Evolutionary conservation across 352 stramenopile genomes (phyloP).

Genomic region (Phytophthora sojae): DNA sequence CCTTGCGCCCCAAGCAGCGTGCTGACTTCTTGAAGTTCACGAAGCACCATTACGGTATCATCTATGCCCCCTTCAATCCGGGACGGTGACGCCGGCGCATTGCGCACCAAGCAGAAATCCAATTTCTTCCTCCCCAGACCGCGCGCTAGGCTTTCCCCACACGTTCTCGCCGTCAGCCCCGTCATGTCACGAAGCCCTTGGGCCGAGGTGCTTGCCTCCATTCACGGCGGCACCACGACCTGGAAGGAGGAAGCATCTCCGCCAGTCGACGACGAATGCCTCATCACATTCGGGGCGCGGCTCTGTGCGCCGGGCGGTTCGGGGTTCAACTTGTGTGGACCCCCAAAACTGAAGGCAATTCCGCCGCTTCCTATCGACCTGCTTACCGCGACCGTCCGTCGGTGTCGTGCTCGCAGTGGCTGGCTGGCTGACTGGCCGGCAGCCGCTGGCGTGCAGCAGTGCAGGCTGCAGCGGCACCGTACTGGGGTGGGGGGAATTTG

Average conservation of each 20-base stretch:
- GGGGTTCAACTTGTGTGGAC: constrained; percentile 36
- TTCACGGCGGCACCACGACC: neutral
- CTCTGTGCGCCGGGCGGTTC: constrained; percentile 6
- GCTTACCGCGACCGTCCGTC: neutral
- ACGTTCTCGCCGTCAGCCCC: no score
- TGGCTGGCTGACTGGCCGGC: no score
- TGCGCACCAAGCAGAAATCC: constrained; percentile 33
- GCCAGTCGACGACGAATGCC: constrained; percentile 22
- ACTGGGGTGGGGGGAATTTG: no score
- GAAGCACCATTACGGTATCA: constrained; percentile 26
- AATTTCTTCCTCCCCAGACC: no score
- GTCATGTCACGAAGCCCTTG: no score
- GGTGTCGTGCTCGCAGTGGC: no score
- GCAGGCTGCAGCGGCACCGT: no score
- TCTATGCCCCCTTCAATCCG: constrained; percentile 30
- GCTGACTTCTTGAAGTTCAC: constrained; percentile 24
- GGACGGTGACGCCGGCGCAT: constrained; percentile 25
- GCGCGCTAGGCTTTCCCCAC: neutral
- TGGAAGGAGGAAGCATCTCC: neutral
- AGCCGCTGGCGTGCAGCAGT: no score
- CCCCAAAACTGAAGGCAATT: constrained; percentile 40
- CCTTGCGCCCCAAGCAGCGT: constrained; percentile 26
- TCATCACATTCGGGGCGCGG: constrained; percentile 25
- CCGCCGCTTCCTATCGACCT: constrained; percentile 13
- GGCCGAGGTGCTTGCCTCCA: neutral